Evolutionary conservation across 2,329 filamentous ascomycete species (phyloP).

Genomic region (Diplodia sapinea): DNA sequence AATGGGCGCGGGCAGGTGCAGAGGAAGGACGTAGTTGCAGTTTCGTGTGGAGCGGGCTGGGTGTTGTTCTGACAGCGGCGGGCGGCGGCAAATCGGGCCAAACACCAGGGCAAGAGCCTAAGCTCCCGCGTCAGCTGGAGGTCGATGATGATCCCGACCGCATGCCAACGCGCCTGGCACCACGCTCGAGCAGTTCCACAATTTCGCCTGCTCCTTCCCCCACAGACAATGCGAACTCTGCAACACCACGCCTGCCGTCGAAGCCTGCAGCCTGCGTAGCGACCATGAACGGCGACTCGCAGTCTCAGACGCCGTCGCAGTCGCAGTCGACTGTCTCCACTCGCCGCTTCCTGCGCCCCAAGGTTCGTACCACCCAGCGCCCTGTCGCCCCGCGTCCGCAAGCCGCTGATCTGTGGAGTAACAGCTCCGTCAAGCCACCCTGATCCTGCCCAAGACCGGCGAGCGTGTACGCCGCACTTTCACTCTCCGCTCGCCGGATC

Average conservation of each 20-base stretch:
- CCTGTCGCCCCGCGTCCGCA: constrained; percentile 13
- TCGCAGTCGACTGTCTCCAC: constrained; percentile 36
- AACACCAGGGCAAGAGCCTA: constrained; percentile 3
- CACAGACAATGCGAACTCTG: constrained; percentile 19
- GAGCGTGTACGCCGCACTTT: constrained; percentile 82
- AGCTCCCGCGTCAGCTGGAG: constrained; percentile 28
- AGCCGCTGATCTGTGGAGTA: background rate
- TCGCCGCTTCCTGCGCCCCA: constrained; percentile 47
- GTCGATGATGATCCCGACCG: constrained; percentile 29
- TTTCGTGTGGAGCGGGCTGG: background rate
- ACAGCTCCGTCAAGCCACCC: constrained; percentile 80
- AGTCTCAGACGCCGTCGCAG: constrained; percentile 36
- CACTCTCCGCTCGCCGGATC: constrained; percentile 64
- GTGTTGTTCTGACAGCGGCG: background rate
- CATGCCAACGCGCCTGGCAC: constrained; percentile 8
- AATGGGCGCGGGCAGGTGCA: background rate
- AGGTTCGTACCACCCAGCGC: constrained; percentile 38
- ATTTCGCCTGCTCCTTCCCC: constrained; percentile 9
- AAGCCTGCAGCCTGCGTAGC: constrained; percentile 12
- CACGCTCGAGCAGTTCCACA: constrained; percentile 11
- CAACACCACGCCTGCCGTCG: background rate
- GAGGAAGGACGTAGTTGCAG: background rate
- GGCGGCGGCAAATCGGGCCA: constrained; percentile 20
- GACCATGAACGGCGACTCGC: constrained; percentile 32
- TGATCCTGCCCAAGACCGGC: constrained; percentile 84